Evolutionary conservation across 805 yeast genomes (phyloP).

Genomic region (Maudiozyma pseudohumilis): DNA sequence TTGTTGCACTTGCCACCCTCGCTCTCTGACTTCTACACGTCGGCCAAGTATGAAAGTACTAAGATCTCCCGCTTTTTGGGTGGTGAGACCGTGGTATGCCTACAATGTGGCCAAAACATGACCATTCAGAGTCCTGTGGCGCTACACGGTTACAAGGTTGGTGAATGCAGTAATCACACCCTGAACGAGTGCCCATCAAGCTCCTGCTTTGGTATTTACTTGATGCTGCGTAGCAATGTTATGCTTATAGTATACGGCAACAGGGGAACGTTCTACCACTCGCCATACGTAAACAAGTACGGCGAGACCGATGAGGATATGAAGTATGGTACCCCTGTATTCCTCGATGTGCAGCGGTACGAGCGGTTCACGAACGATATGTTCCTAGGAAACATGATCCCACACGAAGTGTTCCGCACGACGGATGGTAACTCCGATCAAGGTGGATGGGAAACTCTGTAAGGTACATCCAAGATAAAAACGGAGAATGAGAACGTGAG

Average conservation of each 20-base stretch:
- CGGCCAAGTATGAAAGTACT: constrained; percentile 26
- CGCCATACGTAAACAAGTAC: constrained; percentile 78
- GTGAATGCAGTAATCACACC: constrained; percentile 74
- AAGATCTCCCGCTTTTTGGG: constrained; percentile 29
- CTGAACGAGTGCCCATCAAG: constrained; percentile 42
- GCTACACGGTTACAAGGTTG: constrained; percentile 41
- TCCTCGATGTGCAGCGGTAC: constrained; percentile 51
- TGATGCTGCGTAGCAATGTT: constrained; percentile 23
- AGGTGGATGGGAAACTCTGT: constrained; percentile 84
- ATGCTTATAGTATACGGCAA: constrained; percentile 49
- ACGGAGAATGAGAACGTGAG: too few relatives aligned
- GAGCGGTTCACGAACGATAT: constrained; percentile 53
- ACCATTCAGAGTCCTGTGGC: constrained; percentile 52
- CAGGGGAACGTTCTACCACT: constrained; percentile 67
- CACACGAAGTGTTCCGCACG: constrained; percentile 67
- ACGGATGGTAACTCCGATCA: constrained; percentile 71
- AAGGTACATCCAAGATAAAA: too few relatives aligned
- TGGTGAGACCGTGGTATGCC: constrained; percentile 73
- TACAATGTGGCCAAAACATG: constrained; percentile 66
- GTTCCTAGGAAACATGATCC: constrained; percentile 73
- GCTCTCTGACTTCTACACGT: constrained; percentile 7
- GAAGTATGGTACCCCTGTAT: constrained; percentile 63
- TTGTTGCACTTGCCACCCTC: constrained; percentile 9
- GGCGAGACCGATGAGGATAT: constrained; percentile 76
- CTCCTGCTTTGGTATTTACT: constrained; percentile 20